Evolutionary conservation across 805 yeast species (phyloP).

Genomic region (Jamesozyma jinghongensis): DNA sequence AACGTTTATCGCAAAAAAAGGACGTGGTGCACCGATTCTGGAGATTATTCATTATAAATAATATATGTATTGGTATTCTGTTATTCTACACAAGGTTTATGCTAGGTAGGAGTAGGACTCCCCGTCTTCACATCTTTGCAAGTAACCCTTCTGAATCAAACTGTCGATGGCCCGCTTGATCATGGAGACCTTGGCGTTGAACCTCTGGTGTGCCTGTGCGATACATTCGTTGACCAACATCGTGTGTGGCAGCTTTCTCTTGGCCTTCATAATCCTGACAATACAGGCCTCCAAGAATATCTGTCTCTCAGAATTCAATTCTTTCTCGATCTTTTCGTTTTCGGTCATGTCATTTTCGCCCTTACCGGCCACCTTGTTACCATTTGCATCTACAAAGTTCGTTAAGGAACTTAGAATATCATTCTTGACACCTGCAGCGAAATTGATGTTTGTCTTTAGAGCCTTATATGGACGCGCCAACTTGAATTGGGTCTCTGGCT

Average conservation of each 20-base stretch:
- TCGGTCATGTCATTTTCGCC: slow-evolving; percentile 49
- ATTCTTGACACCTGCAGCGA: slow-evolving; percentile 49
- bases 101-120: slow-evolving; percentile 77
- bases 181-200: slow-evolving; percentile 77
- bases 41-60: too few relatives aligned
- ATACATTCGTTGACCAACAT: slow-evolving; percentile 80
- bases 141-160: slow-evolving; percentile 77
- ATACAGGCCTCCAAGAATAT: slow-evolving; percentile 85
- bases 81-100: slow-evolving; percentile 19
- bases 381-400: slow-evolving; percentile 8
- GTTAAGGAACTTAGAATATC: slow-evolving; percentile 22
- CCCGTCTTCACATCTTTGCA: slow-evolving; percentile 65
- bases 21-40: too few relatives aligned
- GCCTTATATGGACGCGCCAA: slow-evolving; percentile 77
- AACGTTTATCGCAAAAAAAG: too few relatives aligned
- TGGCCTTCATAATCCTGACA: slow-evolving; percentile 93
- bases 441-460: slow-evolving; percentile 74
- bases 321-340: slow-evolving; percentile 59
- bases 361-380: slow-evolving; percentile 11
- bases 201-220: slow-evolving; percentile 70
- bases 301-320: slow-evolving; percentile 79
- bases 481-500: slow-evolving; percentile 52
- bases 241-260: slow-evolving; percentile 70
- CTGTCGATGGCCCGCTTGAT: slow-evolving; percentile 79
- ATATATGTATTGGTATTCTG: too few relatives aligned